phyloP scores from a whole-genome alignment of 2,329 filamentous ascomycete species.

The Clonostachys solani region DNA sequence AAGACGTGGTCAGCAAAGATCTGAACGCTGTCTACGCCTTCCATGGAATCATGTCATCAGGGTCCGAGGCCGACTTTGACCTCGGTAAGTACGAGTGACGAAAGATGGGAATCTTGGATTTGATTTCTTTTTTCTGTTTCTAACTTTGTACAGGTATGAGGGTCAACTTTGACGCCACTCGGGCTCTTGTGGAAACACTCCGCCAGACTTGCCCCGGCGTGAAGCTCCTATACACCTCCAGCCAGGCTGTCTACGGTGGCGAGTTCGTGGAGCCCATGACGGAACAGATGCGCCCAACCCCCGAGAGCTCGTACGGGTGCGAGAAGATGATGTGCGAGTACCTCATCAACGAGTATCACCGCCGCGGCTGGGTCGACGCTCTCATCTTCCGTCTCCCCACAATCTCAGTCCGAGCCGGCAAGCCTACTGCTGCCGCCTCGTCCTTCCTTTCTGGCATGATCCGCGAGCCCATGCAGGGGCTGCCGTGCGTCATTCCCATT shows the following conservation, averaged over 20 bases:
- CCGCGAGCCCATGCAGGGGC: constrained; percentile 42
- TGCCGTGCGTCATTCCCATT: constrained; percentile 37
- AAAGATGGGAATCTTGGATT: too few species aligned
- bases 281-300: constrained; percentile 40
- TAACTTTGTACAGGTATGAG: constrained; percentile 9
- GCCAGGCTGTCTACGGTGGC: constrained; percentile 55
- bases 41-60: constrained; percentile 61
- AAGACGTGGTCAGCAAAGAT: constrained; percentile 2
- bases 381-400: constrained; percentile 55
- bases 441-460: constrained; percentile 57
- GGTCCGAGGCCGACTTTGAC: constrained; percentile 55
- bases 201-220: constrained; percentile 38
- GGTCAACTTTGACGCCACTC: constrained; percentile 56
- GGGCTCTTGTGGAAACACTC: constrained; percentile 46
- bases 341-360: constrained; percentile 24
- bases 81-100: constrained; percentile 27
- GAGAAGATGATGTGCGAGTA: constrained; percentile 55
- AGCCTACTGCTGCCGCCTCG: constrained; percentile 53
- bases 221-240: constrained; percentile 53
- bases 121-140: too few species aligned
- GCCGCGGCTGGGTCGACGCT: constrained; percentile 52
- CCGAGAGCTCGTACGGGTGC: constrained; percentile 51
- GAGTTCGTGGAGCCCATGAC: constrained; percentile 29
- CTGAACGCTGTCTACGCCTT: constrained; percentile 51
- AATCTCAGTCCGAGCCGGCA: constrained; percentile 55